Percentiles rank a stretch among this genome's conserved stretches.
Evolutionary conservation across 768 basidiomycete species (phyloP).

Genomic region (Amanita phalloides): DNA sequence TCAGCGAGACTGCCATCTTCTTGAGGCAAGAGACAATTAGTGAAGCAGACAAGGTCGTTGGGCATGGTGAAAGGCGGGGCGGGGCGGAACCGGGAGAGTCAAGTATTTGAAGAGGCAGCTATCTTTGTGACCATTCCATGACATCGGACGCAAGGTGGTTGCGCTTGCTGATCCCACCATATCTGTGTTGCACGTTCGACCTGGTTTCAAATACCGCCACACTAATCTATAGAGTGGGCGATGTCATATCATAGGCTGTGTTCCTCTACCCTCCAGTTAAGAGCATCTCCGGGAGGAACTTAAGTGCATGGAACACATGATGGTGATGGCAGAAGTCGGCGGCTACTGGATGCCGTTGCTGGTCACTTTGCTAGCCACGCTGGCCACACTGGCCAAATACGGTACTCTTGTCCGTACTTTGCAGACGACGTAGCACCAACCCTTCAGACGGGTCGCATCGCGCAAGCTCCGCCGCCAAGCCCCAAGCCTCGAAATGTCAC

Average conservation of each 20-base stretch:
- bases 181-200: not conserved
- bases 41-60: constrained; percentile 76
- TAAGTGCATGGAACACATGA: no score
- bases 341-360: no score
- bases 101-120: constrained; percentile 1
- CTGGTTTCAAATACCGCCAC: not conserved
- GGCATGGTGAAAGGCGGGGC: constrained; percentile 26
- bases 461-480: not conserved
- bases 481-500: not conserved
- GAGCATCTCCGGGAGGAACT: no score
- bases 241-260: no score
- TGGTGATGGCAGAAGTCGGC: no score
- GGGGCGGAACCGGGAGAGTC: not conserved
- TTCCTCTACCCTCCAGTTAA: no score
- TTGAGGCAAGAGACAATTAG: constrained; percentile 70
- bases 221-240: no score
- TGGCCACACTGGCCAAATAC: not conserved
- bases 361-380: no score
- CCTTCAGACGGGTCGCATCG: not conserved
- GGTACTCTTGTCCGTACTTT: not conserved
- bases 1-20: constrained; percentile 71
- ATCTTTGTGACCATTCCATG: not conserved
- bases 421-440: not conserved
- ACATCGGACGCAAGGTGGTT: not conserved
- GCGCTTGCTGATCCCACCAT: not conserved